Percentiles rank a stretch among this genome's conserved stretches.
phyloP scores from a whole-genome alignment of 768 basidiomycete genomes.

The Pleurotus platypus region DNA sequence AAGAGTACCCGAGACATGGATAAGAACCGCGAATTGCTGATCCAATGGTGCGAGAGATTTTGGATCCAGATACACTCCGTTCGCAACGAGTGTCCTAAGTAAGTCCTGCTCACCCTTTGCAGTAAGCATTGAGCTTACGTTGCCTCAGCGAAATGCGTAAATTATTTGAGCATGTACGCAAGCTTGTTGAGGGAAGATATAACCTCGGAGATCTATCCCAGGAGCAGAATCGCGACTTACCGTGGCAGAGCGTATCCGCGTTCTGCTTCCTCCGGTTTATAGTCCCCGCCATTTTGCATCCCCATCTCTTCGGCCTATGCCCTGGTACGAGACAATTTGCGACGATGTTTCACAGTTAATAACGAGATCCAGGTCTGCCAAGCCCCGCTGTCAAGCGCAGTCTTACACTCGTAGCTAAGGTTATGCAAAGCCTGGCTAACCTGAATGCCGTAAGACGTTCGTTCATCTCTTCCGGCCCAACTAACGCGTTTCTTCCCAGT shows the following conservation, averaged over 20 bases:
- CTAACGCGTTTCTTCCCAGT: constrained; percentile 29
- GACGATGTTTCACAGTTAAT: constrained; percentile 9
- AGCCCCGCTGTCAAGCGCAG: constrained; percentile 68
- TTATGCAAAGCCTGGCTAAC: constrained; percentile 87
- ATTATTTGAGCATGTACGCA: constrained; percentile 67
- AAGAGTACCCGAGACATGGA: constrained; percentile 62
- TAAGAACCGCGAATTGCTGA: constrained; percentile 63
- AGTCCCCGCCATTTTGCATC: constrained; percentile 86
- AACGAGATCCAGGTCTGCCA: constrained; percentile 53
- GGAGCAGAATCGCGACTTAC: constrained; percentile 51
- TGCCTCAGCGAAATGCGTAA: constrained; percentile 64
- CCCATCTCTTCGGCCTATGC: constrained; percentile 77
- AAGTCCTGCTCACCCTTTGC: constrained; percentile 22
- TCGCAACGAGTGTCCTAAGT: constrained; percentile 73
- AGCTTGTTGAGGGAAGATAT: constrained; percentile 68
- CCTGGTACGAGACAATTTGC: constrained; percentile 50
- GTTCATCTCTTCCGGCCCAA: neutral
- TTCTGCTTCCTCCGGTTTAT: constrained; percentile 90
- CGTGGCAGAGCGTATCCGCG: constrained; percentile 82
- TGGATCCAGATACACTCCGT: constrained; percentile 81
- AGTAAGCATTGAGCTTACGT: constrained; percentile 7
- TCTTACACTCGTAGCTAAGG: constrained; percentile 82
- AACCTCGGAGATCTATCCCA: constrained; percentile 34
- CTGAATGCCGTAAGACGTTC: constrained; percentile 58
- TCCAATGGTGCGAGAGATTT: constrained; percentile 75